Base-by-base conservation (phyloP, 2,329 filamentous ascomycete species). In the Sclerotinia nivalis region DNA sequence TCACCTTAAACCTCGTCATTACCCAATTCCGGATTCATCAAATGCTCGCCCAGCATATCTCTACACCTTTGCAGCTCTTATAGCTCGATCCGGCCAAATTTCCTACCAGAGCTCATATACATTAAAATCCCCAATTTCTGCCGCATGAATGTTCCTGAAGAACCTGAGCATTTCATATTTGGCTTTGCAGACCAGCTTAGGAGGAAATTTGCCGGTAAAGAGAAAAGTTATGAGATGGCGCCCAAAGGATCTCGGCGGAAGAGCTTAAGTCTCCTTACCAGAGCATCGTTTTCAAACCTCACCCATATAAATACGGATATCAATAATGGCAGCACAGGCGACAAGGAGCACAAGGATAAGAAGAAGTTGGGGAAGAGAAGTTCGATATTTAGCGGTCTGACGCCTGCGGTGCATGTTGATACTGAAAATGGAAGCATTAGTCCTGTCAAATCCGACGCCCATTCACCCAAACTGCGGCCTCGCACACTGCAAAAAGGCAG, bases 401-500 rank as follows among this genome's bases (percentile, higher is more conserved):
- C 67, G 28, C 71, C 64, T n/a, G 52, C 47, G 20, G 62, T 68
- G 20, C 49, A 61, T 54, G 49, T 69, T 28, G 73, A 76, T 49
- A 64, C 71, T 7, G 37, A 59, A 22, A 72, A 72, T 34, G 76
- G 75, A 71, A 69, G 52, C 31, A 25, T 71, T 66, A 77, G 74
- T 69, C 74, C 76, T 31, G 52, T 72, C 1, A 72, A 71, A 49
- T 74, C 69, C 61, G 72, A 72, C 18, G 70, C 62, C 22, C 67
- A 73, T 52, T 77, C 77, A 2, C 73, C 76, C 2, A 75, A 74
- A 58, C 12, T 74, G 22, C 75, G 76, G 54, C 74, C 75, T 34
- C 72, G 75, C 70, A 76, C 74, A 2, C 71, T 78, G 12, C 75
- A 77, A 64, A 79, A 78, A 65, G 73, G 71, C 18, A 72, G 77